Evolutionary conservation across 2,329 filamentous ascomycete genomes (phyloP).

Genomic region (Pseudopithomyces maydicus): DNA sequence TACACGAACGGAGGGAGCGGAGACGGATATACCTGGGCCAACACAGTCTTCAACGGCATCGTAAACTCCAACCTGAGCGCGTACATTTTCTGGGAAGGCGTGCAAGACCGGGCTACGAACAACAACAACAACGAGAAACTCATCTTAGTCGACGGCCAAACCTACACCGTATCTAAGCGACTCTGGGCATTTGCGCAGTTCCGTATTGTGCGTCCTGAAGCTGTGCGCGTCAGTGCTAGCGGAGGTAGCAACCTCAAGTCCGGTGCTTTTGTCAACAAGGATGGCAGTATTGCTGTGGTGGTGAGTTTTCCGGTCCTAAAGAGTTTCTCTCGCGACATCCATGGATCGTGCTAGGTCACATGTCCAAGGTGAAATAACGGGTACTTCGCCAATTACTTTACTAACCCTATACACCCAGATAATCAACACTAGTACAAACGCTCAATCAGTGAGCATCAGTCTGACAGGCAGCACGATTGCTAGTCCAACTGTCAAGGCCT

Average conservation of each 20-base stretch:
- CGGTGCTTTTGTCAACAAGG: conserved; percentile 38
- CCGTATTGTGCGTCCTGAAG: conserved; percentile 47
- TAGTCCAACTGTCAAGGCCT: conserved; percentile 22
- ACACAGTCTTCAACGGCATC: conserved; percentile 58
- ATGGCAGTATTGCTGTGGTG: conserved; percentile 38
- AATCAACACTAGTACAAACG: conserved; percentile 30
- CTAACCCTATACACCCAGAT: conserved; percentile 2
- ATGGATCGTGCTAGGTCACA: neutral
- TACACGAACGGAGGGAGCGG: conserved; percentile 53
- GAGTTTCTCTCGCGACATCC: neutral
- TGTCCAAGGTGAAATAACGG: too few species aligned
- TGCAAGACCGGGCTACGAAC: conserved; percentile 46
- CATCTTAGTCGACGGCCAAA: conserved; percentile 42
- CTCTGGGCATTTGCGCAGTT: conserved; percentile 52
- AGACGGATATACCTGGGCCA: conserved; percentile 63
- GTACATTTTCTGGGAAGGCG: conserved; percentile 62
- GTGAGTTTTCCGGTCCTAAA: neutral
- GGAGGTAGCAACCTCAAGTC: conserved; percentile 38
- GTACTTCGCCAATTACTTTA: too few species aligned
- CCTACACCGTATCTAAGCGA: conserved; percentile 40
- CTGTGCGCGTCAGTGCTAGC: conserved; percentile 40
- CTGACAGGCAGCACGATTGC: conserved; percentile 9
- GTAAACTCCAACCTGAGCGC: conserved; percentile 56
- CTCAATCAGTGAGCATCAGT: conserved; percentile 22
- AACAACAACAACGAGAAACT: conserved; percentile 43